phyloP scores from a whole-genome alignment of 306 rosid species.

The Vigna unguiculata region DNA sequence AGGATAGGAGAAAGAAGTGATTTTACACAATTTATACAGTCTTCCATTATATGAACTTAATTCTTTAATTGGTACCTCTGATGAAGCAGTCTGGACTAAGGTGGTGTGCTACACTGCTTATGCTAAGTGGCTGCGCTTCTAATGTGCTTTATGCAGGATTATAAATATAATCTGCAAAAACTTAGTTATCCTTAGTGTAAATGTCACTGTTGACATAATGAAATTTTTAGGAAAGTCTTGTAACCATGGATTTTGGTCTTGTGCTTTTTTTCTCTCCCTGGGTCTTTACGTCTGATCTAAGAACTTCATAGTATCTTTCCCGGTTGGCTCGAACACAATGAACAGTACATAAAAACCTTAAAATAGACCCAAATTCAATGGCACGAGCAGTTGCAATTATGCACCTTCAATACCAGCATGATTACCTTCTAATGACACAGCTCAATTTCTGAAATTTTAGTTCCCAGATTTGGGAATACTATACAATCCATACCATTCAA shows the following conservation, averaged over 20 bases:
- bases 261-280: too few species aligned
- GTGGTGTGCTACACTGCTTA: conserved; percentile 33
- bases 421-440: too few species aligned
- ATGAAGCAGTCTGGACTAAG: conserved; percentile 52
- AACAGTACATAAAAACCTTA: neutral
- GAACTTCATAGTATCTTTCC: neutral
- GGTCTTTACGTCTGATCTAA: neutral
- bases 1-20: conserved; percentile 18
- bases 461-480: too few species aligned
- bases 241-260: too few species aligned
- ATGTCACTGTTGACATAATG: conserved; percentile 29
- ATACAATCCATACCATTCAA: too few species aligned
- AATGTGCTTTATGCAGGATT: neutral
- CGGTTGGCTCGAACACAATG: neutral
- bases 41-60: conserved; percentile 42
- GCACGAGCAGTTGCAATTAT: neutral
- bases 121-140: neutral
- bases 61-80: conserved; percentile 46
- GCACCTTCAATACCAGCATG: neutral
- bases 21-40: conserved; percentile 32
- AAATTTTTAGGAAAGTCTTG: conserved; percentile 26
- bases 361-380: neutral
- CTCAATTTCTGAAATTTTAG: too few species aligned
- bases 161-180: conserved; percentile 33
- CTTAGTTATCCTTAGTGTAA: neutral